These are phyloP conservation scores for Chaetomidium leptoderma DNA, from an alignment of 495 filamentous ascomycete genomes.

Conservation along the genomic window DNA sequence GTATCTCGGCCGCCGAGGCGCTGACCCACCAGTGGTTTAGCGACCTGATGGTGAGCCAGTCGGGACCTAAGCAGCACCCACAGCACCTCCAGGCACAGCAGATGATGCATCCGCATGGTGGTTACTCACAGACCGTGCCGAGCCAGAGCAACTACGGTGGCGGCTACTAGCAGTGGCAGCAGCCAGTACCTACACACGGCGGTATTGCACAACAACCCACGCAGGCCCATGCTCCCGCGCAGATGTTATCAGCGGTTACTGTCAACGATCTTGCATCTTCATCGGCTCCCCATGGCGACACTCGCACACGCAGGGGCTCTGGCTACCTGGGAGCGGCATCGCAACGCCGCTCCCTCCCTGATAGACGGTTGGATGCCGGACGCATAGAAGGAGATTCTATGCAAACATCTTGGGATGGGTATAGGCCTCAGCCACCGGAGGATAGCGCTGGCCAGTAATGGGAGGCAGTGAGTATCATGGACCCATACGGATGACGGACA, in stretches of 20 bases:
- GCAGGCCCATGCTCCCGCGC: not conserved
- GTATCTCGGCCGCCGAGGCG: slow-evolving; percentile 78
- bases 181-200: not conserved
- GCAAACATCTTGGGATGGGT: not conserved
- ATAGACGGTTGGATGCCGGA: not conserved
- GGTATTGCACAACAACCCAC: not conserved
- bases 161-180: slow-evolving; percentile 24
- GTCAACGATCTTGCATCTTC: not conserved
- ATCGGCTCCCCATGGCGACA: not conserved
- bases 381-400: not conserved
- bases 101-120: slow-evolving; percentile 30
- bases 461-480: not conserved
- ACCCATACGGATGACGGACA: not conserved
- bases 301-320: not conserved
- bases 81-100: slow-evolving; percentile 32
- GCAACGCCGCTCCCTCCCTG: no score
- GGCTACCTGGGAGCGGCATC: not conserved
- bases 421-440: not conserved
- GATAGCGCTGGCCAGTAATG: not conserved
- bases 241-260: not conserved
- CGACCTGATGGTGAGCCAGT: slow-evolving; percentile 39
- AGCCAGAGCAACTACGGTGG: slow-evolving; percentile 31
- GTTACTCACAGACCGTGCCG: slow-evolving; percentile 31
- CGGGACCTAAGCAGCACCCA: slow-evolving; percentile 37
- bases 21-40: slow-evolving; percentile 86